Evolutionary conservation across 805 yeast species (phyloP), one percentile per base, ranked within the genome.

Genomic region (Ogataea sp.): DNA sequence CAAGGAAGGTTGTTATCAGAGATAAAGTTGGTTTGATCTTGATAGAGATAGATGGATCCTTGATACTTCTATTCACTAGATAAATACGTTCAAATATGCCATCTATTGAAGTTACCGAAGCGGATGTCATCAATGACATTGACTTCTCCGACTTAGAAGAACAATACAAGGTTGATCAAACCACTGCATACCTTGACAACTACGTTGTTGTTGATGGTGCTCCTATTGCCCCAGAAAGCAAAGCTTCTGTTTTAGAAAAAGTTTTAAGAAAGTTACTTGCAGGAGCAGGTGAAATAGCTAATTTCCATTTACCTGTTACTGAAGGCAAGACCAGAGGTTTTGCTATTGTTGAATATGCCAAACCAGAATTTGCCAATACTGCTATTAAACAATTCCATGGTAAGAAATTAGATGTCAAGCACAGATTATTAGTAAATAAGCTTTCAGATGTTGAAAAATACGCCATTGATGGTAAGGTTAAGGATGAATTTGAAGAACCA

Each of bases 161-260:
- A 41, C 70, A 85, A 62, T 87, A 73, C 61, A 62, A 74, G 20
- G 78, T 83, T 37, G 53, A 58, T 38, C 73, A 75, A 41, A 77
- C 73, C 39, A 77, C 75, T 38, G 65, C 71, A 42, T 75, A 78
- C 37, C 70, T 84, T 41, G 95, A 85, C 54, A 75, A 75, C 53
- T 88, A 77, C 56, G 78, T 90, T 42, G 84, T 90, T 24, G 83
- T 87, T 38, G 97, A 88, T 59, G 98, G 98, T 36, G 89, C 95
- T 10, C 99, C 99, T 49, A 70, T 87, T 45, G 95, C 95, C 20
- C 96, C 97, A 42, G 95, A 82, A 58, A 61, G 86, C 39, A 93
- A 93, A 65, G 84, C 80, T 38, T 84, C 87, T 40, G 78, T 84
- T 42, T 73, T 93, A 57, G 74, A 80, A 50, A 89, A 86, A 61